phyloP scores from a whole-genome alignment of 2,329 filamentous ascomycete species.

The Aspergillus sp. region DNA sequence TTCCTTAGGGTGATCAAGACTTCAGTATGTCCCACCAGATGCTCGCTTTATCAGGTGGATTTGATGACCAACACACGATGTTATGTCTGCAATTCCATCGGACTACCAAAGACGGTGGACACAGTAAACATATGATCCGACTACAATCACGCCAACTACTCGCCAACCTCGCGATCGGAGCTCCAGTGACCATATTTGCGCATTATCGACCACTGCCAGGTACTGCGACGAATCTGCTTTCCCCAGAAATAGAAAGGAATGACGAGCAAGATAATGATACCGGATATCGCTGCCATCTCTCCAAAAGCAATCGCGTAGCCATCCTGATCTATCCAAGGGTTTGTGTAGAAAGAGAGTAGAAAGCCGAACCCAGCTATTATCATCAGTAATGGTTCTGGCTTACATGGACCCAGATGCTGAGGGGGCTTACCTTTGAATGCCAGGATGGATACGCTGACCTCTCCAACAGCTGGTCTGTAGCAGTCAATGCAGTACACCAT shows the following conservation, averaged over 20 bases:
- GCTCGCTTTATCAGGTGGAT: no score
- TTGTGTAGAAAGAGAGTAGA: constrained; percentile 17
- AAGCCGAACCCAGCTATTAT: constrained; percentile 13
- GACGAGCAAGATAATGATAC: background rate
- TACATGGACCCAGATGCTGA: no score
- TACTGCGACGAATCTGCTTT: background rate
- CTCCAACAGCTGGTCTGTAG: constrained; percentile 10
- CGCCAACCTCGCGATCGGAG: constrained; percentile 10
- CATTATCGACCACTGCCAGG: constrained; percentile 9
- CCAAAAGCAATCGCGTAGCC: constrained; percentile 12
- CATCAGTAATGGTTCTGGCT: background rate
- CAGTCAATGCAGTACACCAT: constrained; percentile 15
- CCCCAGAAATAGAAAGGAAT: constrained; percentile 11
- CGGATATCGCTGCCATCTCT: constrained; percentile 12
- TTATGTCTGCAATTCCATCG: no score
- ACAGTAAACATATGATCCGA: no score
- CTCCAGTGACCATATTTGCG: constrained; percentile 6
- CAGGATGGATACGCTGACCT: constrained; percentile 8
- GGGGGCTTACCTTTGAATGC: constrained; percentile 10
- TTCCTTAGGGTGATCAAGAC: no score
- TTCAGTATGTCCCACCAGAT: no score
- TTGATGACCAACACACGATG: no score
- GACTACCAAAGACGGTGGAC: no score
- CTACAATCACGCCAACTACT: background rate
- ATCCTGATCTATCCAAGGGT: constrained; percentile 11